A percentile compares a stretch with the other conserved stretches of the same genome.
Conservation (phyloP, 305 asterid species). For the Fraxinus sp. region DNA sequence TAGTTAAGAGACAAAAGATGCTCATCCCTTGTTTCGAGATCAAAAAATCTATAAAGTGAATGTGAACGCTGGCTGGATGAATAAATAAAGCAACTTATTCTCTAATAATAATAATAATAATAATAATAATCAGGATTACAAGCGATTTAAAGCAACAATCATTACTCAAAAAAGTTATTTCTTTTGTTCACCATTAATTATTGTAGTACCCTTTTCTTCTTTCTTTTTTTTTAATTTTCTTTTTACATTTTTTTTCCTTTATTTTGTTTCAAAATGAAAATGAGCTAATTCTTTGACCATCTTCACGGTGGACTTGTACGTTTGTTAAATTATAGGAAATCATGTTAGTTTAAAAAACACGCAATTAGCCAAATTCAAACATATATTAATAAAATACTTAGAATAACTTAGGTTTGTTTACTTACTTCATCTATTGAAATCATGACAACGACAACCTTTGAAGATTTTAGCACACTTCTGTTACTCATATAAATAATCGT, state of each 20-base stretch:
- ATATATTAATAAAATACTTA: neutral
- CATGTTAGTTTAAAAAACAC: neutral
- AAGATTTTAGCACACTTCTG: neutral
- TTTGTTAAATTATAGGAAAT: neutral
- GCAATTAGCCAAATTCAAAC: neutral
- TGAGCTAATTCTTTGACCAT: neutral
- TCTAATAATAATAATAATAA: neutral
- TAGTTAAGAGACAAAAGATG: slow-evolving; percentile 8
- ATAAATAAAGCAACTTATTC: slow-evolving; percentile 18
- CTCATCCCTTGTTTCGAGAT: neutral
- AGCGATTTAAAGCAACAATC: slow-evolving; percentile 11
- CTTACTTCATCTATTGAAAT: neutral
- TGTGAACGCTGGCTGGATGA: slow-evolving; percentile 30
- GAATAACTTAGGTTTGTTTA: neutral
- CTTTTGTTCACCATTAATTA: neutral
- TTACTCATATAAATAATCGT: no score
- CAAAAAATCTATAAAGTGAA: neutral
- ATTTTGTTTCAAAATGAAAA: neutral
- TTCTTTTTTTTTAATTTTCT: neutral
- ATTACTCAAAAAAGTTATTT: slow-evolving; percentile 1
- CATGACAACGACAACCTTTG: neutral
- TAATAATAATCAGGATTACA: neutral
- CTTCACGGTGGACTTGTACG: neutral
- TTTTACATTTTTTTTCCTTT: neutral
- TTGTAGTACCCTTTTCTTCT: neutral